Evolutionary conservation across 73 alveolate genomes (phyloP), one percentile per base, ranked within the genome.

Genomic region (Blepharisma stoltei): DNA sequence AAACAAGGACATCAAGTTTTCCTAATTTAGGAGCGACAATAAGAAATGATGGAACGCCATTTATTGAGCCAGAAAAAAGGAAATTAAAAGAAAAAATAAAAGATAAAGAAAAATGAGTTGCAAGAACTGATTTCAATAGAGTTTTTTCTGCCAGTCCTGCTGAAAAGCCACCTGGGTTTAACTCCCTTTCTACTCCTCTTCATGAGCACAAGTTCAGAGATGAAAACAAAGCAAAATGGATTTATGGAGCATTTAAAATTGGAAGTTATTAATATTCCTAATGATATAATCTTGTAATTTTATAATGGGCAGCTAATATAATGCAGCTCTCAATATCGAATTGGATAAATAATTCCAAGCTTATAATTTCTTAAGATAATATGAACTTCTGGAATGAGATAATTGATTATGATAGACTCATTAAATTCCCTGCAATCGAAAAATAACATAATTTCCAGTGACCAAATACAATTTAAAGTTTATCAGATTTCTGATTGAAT

Each of bases 1-100:
- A 60, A 60, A 60, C 73, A 60, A 14, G 73, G 45, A 60, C 73
- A 14, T n/a, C 46, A 1, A n/a, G 23, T 25, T 60, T 60, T 25
- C 18, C 73, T 0, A 60, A 38, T 38, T 14, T 14, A 2, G 73
- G 73, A 38, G 46, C 73, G 5, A 60, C 73, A 18, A 60, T 60
- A 14, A 60, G 73, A 25, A 60, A 60, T 60, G 73, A 60, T 5
- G 73, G 73, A 60, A 60, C 46, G 2, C 73, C 37, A 20, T 60
- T 14, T 60, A 25, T 25, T 25, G 73, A 60, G 18, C 73, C 73
- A 1, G 73, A 60, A 18, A 60, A 60, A 60, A 60, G 11, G 4
- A 9, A 18, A 9, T 14, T n/a, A 25, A 25, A 9, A 18, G 73
- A 60, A 20, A 14, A 14, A 14, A 60, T 60, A 14, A 14, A 20